phyloP scores from a whole-genome alignment of 1,139 yeast species.

The Geotrichum citri-aurantii region DNA sequence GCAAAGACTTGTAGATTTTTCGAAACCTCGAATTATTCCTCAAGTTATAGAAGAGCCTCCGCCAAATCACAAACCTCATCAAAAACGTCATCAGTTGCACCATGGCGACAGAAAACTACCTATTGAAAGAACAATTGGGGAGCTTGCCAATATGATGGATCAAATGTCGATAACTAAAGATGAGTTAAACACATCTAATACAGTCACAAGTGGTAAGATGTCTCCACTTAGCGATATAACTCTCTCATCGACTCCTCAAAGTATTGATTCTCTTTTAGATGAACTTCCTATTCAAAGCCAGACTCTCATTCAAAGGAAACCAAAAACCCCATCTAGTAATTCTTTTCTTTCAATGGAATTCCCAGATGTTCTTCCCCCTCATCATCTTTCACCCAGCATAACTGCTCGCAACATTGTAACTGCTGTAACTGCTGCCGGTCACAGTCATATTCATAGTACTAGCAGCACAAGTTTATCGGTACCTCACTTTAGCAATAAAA shows the following conservation, averaged over 20 bases:
- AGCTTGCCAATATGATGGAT: not conserved
- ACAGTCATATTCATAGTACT: not conserved
- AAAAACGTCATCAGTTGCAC: not conserved
- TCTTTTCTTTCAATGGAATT: not conserved
- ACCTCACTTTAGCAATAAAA: not conserved
- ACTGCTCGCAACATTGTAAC: constrained; percentile 11
- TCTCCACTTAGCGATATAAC: constrained; percentile 2
- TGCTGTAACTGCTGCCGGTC: constrained; percentile 11
- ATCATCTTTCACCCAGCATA: constrained; percentile 1
- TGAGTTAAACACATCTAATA: not conserved
- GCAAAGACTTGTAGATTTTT: constrained; percentile 18
- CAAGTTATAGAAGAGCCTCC: not conserved
- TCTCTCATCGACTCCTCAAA: constrained; percentile 1
- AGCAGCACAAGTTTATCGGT: not conserved
- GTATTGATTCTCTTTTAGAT: constrained; percentile 3
- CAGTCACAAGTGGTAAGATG: not conserved
- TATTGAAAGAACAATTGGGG: not conserved
- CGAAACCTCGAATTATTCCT: constrained; percentile 6
- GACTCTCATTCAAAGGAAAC: not conserved
- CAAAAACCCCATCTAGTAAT: not conserved
- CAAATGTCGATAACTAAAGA: not conserved
- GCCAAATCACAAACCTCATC: not conserved
- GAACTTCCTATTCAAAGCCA: constrained; percentile 6
- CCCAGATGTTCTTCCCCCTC: constrained; percentile 2
- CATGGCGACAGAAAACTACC: not conserved